Percentiles rank a stretch among this genome's conserved stretches.
phyloP scores from a whole-genome alignment of 2,329 filamentous ascomycete species.

The Corinectria fuckeliana region DNA sequence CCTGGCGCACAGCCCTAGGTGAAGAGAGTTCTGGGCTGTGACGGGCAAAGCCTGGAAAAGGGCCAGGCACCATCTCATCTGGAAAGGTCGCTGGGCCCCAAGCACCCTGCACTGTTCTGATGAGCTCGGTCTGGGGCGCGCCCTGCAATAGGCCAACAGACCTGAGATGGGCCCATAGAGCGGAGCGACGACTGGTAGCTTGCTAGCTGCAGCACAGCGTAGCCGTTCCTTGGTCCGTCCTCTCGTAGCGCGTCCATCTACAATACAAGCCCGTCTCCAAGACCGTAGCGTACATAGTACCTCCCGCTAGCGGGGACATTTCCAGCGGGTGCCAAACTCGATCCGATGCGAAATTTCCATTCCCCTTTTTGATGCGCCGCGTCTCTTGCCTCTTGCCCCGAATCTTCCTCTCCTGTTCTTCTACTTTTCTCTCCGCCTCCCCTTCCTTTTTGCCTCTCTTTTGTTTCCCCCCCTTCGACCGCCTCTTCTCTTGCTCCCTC shows the following conservation, averaged over 20 bases:
- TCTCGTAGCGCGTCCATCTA: conserved; percentile 10
- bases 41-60: not conserved
- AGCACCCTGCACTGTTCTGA: not conserved
- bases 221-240: conserved; percentile 12
- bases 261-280: not conserved
- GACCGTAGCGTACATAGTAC: not conserved
- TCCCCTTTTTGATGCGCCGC: conserved; percentile 46
- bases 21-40: not conserved
- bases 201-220: conserved; percentile 2
- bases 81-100: conserved; percentile 5
- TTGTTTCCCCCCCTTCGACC: conserved; percentile 33
- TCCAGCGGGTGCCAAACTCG: conserved; percentile 24
- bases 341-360: conserved; percentile 46
- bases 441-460: conserved; percentile 40
- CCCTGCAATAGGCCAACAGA: conserved; percentile 1
- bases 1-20: too few species aligned
- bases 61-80: not conserved
- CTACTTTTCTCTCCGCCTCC: conserved; percentile 36
- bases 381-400: conserved; percentile 32
- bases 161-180: conserved; percentile 7
- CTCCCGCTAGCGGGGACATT: conserved; percentile 10
- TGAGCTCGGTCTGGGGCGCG: not conserved
- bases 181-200: not conserved
- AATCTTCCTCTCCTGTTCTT: conserved; percentile 28
- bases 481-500: conserved; percentile 16